A percentile compares a stretch with the other conserved stretches of the same genome.
Conservation (phyloP, 352 stramenopile genomes). For the Phytopythium sindhum region DNA sequence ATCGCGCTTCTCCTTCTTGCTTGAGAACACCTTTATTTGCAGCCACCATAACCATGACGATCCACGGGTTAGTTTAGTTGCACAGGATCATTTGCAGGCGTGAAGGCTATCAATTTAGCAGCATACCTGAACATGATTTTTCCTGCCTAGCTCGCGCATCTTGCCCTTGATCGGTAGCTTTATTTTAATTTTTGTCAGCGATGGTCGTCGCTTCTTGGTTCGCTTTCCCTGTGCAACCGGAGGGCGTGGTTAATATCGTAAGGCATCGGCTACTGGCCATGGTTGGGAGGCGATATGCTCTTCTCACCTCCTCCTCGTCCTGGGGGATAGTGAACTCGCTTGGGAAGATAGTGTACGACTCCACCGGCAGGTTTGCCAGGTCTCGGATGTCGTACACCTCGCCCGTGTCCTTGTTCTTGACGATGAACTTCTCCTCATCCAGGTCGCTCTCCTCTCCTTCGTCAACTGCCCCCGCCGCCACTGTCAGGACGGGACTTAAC, state of each 20-base stretch:
- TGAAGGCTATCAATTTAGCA: background rate
- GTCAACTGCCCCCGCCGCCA: constrained; percentile 6
- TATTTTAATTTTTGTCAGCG: constrained; percentile 61
- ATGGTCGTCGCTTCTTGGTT: constrained; percentile 51
- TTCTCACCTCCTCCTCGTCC: constrained; percentile 32
- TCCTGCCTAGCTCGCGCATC: constrained; percentile 41
- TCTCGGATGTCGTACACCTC: constrained; percentile 79
- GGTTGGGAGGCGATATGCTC: background rate
- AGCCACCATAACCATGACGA: background rate
- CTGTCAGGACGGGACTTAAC: background rate
- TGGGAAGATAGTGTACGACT: constrained; percentile 77
- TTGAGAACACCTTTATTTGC: constrained; percentile 41
- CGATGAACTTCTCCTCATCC: constrained; percentile 65
- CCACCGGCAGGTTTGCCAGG: constrained; percentile 44
- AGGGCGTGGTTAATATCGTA: background rate
- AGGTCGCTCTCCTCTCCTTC: constrained; percentile 16
- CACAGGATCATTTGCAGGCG: background rate
- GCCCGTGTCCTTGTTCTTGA: constrained; percentile 81
- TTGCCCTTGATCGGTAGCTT: constrained; percentile 74
- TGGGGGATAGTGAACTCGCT: constrained; percentile 50
- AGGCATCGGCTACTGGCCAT: no score
- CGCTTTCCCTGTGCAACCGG: constrained; percentile 30
- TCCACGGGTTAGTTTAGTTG: no score
- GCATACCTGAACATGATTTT: constrained; percentile 62
- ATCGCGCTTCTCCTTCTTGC: constrained; percentile 77